Conservation (phyloP, 306 rosid genomes). For the Trifolium repens region DNA sequence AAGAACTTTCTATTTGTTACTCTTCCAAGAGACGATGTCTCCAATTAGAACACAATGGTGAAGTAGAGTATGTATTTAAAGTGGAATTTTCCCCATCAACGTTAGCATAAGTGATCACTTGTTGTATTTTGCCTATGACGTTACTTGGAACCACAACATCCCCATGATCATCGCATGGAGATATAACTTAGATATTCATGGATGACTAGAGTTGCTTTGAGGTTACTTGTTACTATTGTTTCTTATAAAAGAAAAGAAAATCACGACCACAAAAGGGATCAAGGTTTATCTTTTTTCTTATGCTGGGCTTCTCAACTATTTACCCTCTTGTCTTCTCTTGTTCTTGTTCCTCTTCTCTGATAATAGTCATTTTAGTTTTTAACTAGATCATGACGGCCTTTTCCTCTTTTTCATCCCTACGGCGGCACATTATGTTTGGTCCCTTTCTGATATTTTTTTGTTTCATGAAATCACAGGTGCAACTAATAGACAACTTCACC, state of each 20-base stretch:
- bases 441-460: slow-evolving; percentile 32
- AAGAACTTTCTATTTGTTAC: not conserved
- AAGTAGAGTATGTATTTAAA: not conserved
- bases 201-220: not conserved
- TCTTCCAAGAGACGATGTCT: not conserved
- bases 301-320: slow-evolving; percentile 1
- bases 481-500: slow-evolving; percentile 91
- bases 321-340: not conserved
- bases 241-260: not conserved
- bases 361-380: slow-evolving; percentile 15
- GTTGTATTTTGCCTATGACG: slow-evolving; percentile 8
- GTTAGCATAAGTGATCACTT: not conserved
- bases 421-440: not conserved
- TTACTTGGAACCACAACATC: slow-evolving; percentile 21
- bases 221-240: not conserved
- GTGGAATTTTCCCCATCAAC: slow-evolving; percentile 1
- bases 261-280: not conserved
- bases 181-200: not conserved
- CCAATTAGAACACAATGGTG: slow-evolving; percentile 6
- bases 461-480: slow-evolving; percentile 64
- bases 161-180: not conserved
- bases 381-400: not conserved
- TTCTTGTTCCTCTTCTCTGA: not conserved
- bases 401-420: not conserved
- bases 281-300: not conserved